These are phyloP conservation scores for Curvularia sp. DNA, from an alignment of 2,329 filamentous ascomycete genomes.

Conservation along the genomic window DNA sequence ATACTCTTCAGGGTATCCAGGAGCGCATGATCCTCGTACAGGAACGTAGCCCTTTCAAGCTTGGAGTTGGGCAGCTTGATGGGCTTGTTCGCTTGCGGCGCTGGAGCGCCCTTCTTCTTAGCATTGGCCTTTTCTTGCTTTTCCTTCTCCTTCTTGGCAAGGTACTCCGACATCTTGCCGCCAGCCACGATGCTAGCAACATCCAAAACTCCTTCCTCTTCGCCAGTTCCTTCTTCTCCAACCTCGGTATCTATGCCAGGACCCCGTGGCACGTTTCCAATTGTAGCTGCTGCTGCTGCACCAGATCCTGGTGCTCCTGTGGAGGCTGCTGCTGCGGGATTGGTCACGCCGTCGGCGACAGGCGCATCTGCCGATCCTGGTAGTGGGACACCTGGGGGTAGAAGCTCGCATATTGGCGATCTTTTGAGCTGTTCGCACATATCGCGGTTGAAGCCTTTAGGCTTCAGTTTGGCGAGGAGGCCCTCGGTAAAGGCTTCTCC, in stretches of 20 bases:
- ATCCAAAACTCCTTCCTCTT: conserved; percentile 77
- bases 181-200: conserved; percentile 85
- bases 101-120: conserved; percentile 66
- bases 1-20: conserved; percentile 62
- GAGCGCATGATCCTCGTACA: conserved; percentile 72
- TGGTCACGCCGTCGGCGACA: conserved; percentile 51
- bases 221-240: conserved; percentile 58
- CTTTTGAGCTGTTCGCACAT: conserved; percentile 72
- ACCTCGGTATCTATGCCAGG: conserved; percentile 64
- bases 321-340: conserved; percentile 64
- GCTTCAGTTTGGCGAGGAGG: conserved; percentile 70
- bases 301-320: conserved; percentile 60
- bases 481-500: conserved; percentile 85
- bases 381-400: conserved; percentile 62
- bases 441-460: conserved; percentile 65
- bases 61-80: conserved; percentile 74
- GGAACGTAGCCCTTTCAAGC: conserved; percentile 71
- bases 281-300: conserved; percentile 52
- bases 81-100: conserved; percentile 66
- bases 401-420: conserved; percentile 68
- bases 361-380: conserved; percentile 58
- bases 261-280: conserved; percentile 58
- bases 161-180: conserved; percentile 80
- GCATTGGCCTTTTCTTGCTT: conserved; percentile 70
- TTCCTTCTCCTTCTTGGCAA: conserved; percentile 83